Evolutionary conservation across 2,329 filamentous ascomycete genomes (phyloP), one percentile per base, ranked within the genome.

Genomic region (Cladophialophora carrionii): DNA sequence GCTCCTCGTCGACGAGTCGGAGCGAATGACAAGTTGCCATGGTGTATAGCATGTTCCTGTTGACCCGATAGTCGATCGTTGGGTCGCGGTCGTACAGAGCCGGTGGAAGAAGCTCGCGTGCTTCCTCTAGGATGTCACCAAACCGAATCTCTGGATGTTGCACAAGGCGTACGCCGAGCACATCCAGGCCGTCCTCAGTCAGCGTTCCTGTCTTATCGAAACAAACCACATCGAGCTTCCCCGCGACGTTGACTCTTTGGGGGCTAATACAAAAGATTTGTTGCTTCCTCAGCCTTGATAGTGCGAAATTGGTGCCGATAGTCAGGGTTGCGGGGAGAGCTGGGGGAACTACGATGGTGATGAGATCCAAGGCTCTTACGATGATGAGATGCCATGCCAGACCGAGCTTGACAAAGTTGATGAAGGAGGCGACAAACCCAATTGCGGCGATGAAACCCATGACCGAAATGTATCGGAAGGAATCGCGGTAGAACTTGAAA

Each of bases 131-230:
- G 3, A 96, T 83, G 20, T 95, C 90, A 59, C 88, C 89, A 72
- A 98, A 81, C 76, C 77, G 79, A 68, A 85, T 83, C 14, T 81
- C 77, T 1, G 84, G 83, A 56, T 84, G 81, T 62, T 89, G 87
- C 9, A 92, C 91, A 6, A 95, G 87, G 37, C 92, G 87, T 22
- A 96, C 87, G 12, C 95, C 95, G 12, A 99, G 83, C 20, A 99
- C 91, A 76, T 99, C 96, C 49, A 99, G 80, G 0, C 95, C 95
- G 76, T 99, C 95, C 77, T 98, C 95, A 0, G 95, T 99, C 61
- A 99, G 81, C 0, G 95, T 99, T n/a, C 95, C 95, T 0, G 95
- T 99, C 79, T 99, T 99, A 79, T 99, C 95, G 70, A 99, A 99
- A 77, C 94, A 97, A 79, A 99, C 90, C 10, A 98, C 87, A 74